Conservation (phyloP, 352 stramenopile species). For the Phytopythium delawarense region DNA sequence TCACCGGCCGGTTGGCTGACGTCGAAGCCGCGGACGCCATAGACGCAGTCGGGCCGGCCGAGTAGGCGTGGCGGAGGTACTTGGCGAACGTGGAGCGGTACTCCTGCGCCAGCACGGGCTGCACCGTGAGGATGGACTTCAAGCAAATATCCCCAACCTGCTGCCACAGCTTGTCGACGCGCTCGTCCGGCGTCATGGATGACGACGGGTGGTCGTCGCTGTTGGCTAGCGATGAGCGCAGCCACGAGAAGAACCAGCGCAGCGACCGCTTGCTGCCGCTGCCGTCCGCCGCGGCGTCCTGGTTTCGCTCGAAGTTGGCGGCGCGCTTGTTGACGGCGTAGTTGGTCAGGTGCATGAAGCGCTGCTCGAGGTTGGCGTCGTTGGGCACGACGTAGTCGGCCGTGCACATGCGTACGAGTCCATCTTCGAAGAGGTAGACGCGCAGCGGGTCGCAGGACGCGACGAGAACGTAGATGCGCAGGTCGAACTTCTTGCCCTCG, state of each 20-base stretch:
- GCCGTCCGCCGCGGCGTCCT: constrained; percentile 49
- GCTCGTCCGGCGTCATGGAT: constrained; percentile 42
- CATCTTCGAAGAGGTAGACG: constrained; percentile 91
- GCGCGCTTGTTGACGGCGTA: constrained; percentile 91
- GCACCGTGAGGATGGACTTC: constrained; percentile 92
- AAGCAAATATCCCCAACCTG: constrained; percentile 93
- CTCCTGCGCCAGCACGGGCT: constrained; percentile 91
- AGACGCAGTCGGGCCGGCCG: constrained; percentile 12
- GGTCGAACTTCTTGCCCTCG: constrained; percentile 91
- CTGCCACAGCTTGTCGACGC: constrained; percentile 84
- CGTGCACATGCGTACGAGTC: constrained; percentile 88
- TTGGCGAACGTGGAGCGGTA: constrained; percentile 88
- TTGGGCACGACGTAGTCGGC: constrained; percentile 85
- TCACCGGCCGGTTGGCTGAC: constrained; percentile 11
- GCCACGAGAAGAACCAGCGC: constrained; percentile 91
- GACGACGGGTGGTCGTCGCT: not conserved
- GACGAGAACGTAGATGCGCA: constrained; percentile 91
- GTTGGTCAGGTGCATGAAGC: constrained; percentile 92
- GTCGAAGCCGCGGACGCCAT: not conserved
- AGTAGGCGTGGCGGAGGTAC: constrained; percentile 58
- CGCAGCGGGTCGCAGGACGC: constrained; percentile 82
- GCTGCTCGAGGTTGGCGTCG: constrained; percentile 76
- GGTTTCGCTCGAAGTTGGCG: constrained; percentile 85
- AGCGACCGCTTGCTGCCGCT: constrained; percentile 86
- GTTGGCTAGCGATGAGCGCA: constrained; percentile 27